Percentiles rank a stretch among this genome's conserved stretches.
Evolutionary conservation across 352 stramenopile genomes (phyloP).

Genomic region (Phytophthora idaei): DNA sequence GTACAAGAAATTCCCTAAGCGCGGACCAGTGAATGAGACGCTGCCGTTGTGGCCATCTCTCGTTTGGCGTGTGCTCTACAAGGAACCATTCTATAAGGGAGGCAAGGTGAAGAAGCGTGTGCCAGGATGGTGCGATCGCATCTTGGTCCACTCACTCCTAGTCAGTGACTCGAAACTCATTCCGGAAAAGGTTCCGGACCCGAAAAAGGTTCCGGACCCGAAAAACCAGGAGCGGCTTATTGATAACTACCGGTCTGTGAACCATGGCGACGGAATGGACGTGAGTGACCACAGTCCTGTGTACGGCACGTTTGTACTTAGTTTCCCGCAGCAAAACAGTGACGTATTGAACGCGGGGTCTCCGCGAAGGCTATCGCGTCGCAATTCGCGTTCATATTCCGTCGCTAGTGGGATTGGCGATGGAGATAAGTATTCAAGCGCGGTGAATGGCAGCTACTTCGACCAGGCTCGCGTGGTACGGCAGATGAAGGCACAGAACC

Average conservation of each 20-base stretch:
- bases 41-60: slow-evolving; percentile 71
- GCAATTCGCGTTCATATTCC: slow-evolving; percentile 62
- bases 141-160: slow-evolving; percentile 82
- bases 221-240: slow-evolving; percentile 49
- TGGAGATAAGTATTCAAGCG: slow-evolving; percentile 33
- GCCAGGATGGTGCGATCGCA: slow-evolving; percentile 87
- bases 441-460: slow-evolving; percentile 70
- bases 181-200: slow-evolving; percentile 75
- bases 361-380: slow-evolving; percentile 23
- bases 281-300: slow-evolving; percentile 86
- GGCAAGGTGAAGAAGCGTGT: slow-evolving; percentile 91
- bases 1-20: slow-evolving; percentile 89
- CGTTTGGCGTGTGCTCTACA: slow-evolving; percentile 85
- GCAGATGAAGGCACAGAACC: slow-evolving; percentile 59
- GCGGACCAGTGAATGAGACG: slow-evolving; percentile 64
- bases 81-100: slow-evolving; percentile 91
- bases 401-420: slow-evolving; percentile 36
- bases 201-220: slow-evolving; percentile 63
- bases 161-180: slow-evolving; percentile 82
- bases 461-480: slow-evolving; percentile 75
- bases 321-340: slow-evolving; percentile 54
- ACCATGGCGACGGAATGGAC: slow-evolving; percentile 82
- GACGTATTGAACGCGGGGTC: slow-evolving; percentile 27
- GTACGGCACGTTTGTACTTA: slow-evolving; percentile 77
- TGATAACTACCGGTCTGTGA: slow-evolving; percentile 86